Percentiles rank a stretch among this genome's conserved stretches.
These are phyloP conservation scores for Exophiala sideris DNA, from an alignment of 2,329 filamentous ascomycete species.

Conservation along the genomic window DNA sequence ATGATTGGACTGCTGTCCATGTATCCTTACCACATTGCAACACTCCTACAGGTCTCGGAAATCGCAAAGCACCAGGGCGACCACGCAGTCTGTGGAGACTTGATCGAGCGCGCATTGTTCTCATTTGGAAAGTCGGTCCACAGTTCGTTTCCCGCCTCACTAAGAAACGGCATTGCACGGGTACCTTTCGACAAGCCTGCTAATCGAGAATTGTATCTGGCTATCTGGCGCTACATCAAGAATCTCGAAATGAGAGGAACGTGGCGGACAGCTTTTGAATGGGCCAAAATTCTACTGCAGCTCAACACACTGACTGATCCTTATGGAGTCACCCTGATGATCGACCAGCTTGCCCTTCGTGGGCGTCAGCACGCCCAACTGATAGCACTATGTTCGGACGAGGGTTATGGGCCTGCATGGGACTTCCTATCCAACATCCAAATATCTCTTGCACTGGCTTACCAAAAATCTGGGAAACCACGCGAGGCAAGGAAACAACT, in stretches of 20 bases:
- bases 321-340: conserved; percentile 74
- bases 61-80: conserved; percentile 91
- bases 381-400: conserved; percentile 61
- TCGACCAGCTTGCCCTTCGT: conserved; percentile 81
- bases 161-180: conserved; percentile 74
- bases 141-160: conserved; percentile 71
- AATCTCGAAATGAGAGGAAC: conserved; percentile 88
- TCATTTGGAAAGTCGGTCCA: conserved; percentile 86
- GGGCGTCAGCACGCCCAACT: conserved; percentile 74
- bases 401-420: conserved; percentile 50
- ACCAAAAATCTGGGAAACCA: conserved; percentile 66
- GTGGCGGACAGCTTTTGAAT: conserved; percentile 88
- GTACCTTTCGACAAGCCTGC: conserved; percentile 78
- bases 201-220: conserved; percentile 90
- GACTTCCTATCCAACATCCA: conserved; percentile 65
- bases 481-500: conserved; percentile 65
- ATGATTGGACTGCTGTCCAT: conserved; percentile 71
- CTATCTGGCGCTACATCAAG: conserved; percentile 81
- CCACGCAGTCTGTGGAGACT: conserved; percentile 76
- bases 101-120: conserved; percentile 88
- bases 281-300: conserved; percentile 79
- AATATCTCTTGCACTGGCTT: conserved; percentile 73
- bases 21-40: conserved; percentile 87
- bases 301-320: conserved; percentile 72
- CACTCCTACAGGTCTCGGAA: conserved; percentile 87